Evolutionary conservation across 495 filamentous ascomycete genomes (phyloP).

Genomic region (Aspergillus panamensis): DNA sequence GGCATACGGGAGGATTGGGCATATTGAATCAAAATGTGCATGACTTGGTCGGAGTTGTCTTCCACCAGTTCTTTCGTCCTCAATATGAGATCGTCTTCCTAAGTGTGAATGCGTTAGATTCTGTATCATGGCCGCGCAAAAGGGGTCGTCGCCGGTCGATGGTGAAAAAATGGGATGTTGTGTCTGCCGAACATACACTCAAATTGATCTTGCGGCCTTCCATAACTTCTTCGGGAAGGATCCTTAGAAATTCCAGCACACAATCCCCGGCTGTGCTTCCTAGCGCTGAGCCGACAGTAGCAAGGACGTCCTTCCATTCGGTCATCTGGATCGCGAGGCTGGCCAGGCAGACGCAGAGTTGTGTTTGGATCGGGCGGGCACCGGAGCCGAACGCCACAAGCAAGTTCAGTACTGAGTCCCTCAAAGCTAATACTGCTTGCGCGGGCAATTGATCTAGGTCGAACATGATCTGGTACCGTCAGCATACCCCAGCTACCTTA

Average conservation of each 20-base stretch:
- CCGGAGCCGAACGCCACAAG: conserved; percentile 75
- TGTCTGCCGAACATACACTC: conserved; percentile 76
- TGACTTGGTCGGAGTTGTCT: conserved; percentile 83
- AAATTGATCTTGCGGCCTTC: conserved; percentile 98
- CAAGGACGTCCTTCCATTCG: conserved; percentile 91
- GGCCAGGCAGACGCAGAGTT: conserved; percentile 90
- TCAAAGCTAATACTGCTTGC: conserved; percentile 66
- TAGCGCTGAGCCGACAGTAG: conserved; percentile 70
- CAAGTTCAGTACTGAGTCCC: conserved; percentile 75
- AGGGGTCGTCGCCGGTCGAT: conserved; percentile 19
- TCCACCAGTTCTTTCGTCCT: conserved; percentile 85
- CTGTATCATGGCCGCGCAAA: conserved; percentile 25
- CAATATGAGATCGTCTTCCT: conserved; percentile 87
- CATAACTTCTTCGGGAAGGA: conserved; percentile 97
- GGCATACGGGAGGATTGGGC: conserved; percentile 81
- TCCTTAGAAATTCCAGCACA: conserved; percentile 90
- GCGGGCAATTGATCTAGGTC: conserved; percentile 82
- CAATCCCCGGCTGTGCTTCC: conserved; percentile 75
- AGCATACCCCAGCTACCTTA: conserved; percentile 24
- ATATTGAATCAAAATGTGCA: conserved; percentile 81
- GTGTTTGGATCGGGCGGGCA: conserved; percentile 86
- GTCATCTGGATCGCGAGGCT: conserved; percentile 95
- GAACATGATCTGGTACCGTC: conserved; percentile 64
- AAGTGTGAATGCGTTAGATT: conserved; percentile 45
- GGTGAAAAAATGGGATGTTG: conserved; percentile 22